Evolutionary conservation across 345 rosid species (phyloP).

Genomic region (Cardamine occulta): DNA sequence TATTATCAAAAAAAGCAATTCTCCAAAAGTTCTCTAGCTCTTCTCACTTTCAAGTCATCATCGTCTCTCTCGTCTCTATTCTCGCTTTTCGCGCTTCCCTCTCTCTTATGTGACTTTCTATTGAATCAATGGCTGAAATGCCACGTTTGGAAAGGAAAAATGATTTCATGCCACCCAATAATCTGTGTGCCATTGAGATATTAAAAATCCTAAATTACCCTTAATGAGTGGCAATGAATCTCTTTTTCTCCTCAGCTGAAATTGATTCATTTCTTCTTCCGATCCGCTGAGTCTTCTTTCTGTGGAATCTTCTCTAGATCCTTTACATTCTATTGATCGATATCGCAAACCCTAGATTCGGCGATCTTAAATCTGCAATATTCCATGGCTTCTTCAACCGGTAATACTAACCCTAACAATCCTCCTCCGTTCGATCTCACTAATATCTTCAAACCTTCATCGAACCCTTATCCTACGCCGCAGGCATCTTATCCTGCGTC

Average conservation of each 20-base stretch:
- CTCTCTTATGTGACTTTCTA: too few species aligned
- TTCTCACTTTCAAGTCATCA: constrained; percentile 35
- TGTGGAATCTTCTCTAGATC: too few species aligned
- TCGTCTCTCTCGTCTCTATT: neutral
- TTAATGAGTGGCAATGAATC: too few species aligned
- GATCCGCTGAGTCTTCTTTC: too few species aligned
- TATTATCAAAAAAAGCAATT: neutral
- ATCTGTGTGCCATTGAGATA: too few species aligned
- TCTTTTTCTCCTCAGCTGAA: too few species aligned
- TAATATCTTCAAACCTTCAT: constrained; percentile 49
- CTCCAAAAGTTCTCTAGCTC: constrained; percentile 24
- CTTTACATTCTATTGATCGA: neutral
- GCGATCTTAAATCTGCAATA: constrained; percentile 25
- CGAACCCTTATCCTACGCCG: constrained; percentile 48
- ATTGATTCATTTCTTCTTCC: too few species aligned
- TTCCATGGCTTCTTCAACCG: constrained; percentile 55
- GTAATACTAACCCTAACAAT: constrained; percentile 47
- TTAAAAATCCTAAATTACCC: too few species aligned
- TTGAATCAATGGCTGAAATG: too few species aligned
- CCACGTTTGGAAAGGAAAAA: too few species aligned
- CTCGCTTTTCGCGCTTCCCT: too few species aligned
- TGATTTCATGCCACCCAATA: too few species aligned
- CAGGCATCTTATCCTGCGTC: constrained; percentile 67
- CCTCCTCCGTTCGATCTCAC: constrained; percentile 47
- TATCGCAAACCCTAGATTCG: constrained; percentile 32